These are phyloP conservation scores for Monosporascus sp. DNA, from an alignment of 2,329 filamentous ascomycete genomes.

Conservation along the genomic window DNA sequence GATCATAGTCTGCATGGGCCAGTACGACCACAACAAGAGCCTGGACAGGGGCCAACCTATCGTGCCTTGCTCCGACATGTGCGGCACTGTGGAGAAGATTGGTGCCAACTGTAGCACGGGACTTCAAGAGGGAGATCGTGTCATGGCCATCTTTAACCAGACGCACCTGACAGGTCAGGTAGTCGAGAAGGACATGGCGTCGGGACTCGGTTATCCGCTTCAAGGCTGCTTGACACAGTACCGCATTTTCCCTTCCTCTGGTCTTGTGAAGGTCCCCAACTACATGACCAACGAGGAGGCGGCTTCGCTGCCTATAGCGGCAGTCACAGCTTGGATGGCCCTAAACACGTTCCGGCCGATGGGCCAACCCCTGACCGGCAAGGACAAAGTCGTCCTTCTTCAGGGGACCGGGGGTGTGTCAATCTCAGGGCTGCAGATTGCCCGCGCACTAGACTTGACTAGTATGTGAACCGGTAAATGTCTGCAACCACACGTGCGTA, in stretches of 20 bases:
- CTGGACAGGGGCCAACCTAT: constrained; percentile 37
- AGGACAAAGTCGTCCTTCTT: constrained; percentile 41
- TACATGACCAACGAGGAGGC: constrained; percentile 57
- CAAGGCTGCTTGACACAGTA: constrained; percentile 54
- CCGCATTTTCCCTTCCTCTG: constrained; percentile 52
- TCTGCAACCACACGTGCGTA: not conserved
- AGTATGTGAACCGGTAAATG: constrained; percentile 25
- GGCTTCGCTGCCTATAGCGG: constrained; percentile 54
- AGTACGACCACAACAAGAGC: constrained; percentile 61
- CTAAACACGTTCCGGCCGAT: constrained; percentile 55
- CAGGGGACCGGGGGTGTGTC: constrained; percentile 52
- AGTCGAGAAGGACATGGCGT: constrained; percentile 46
- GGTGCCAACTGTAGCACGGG: constrained; percentile 36
- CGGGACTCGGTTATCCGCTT: constrained; percentile 56
- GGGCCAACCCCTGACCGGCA: constrained; percentile 41
- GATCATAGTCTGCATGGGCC: constrained; percentile 53
- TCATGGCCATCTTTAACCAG: constrained; percentile 60
- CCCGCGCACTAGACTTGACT: constrained; percentile 44
- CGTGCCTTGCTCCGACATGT: constrained; percentile 67
- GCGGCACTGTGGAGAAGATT: constrained; percentile 51
- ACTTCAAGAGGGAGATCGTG: constrained; percentile 57
- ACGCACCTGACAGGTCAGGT: constrained; percentile 55
- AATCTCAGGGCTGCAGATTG: constrained; percentile 48
- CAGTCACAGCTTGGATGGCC: constrained; percentile 61
- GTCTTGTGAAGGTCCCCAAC: constrained; percentile 50